Conservation (phyloP, 345 rosid species). For the Eucalyptus pumila region DNA sequence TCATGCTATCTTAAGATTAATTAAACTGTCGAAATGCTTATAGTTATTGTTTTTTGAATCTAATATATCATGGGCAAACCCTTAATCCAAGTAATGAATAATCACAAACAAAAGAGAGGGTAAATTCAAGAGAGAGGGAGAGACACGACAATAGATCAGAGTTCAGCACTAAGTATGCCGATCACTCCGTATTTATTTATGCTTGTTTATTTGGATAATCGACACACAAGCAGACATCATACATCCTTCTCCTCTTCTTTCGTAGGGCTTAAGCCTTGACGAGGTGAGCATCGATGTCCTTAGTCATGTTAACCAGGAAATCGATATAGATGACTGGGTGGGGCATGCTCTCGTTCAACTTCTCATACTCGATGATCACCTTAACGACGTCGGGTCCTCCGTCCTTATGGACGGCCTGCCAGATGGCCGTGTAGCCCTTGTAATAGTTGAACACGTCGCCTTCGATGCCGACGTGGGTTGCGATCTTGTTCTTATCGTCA, state of each 20-base stretch:
- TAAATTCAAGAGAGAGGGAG: background rate
- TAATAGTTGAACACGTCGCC: background rate
- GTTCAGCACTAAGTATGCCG: background rate
- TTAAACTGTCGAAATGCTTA: background rate
- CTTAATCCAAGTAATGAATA: background rate
- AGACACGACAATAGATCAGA: background rate
- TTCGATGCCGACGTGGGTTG: background rate
- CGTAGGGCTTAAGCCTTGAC: background rate
- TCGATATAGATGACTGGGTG: background rate
- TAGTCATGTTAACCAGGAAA: background rate
- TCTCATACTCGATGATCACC: conserved; percentile 4
- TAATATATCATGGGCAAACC: background rate
- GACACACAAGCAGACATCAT: background rate
- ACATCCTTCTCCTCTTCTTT: background rate
- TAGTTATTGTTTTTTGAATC: background rate
- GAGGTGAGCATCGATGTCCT: background rate
- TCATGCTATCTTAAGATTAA: background rate
- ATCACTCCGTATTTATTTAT: background rate
- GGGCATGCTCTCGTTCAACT: background rate
- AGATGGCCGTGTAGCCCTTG: background rate
- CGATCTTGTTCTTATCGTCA: background rate
- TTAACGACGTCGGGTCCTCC: background rate
- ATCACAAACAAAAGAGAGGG: background rate
- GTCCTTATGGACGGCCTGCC: background rate
- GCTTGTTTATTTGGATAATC: background rate